phyloP scores from a whole-genome alignment of 2,329 filamentous ascomycete species.

The Leptographium wingfieldii region DNA sequence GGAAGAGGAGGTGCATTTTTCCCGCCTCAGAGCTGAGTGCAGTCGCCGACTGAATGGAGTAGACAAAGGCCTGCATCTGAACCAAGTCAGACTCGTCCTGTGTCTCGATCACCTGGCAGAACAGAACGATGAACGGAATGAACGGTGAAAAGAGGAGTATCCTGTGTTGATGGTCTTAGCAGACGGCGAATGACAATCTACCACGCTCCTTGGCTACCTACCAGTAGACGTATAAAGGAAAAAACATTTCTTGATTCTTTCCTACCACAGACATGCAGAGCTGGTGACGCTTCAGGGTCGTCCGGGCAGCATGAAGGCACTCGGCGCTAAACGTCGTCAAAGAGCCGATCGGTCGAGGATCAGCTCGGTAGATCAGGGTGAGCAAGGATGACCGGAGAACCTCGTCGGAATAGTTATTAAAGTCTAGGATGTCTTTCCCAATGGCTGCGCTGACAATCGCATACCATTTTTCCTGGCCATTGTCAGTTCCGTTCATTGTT shows the following conservation, averaged over 20 bases:
- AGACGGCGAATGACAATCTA: background rate
- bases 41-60: background rate
- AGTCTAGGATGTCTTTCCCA: background rate
- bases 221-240: background rate
- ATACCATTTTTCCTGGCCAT: background rate
- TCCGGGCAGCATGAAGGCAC: background rate
- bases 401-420: background rate
- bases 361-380: background rate
- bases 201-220: background rate
- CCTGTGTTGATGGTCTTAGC: background rate
- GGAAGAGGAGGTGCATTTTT: background rate
- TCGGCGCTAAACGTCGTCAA: background rate
- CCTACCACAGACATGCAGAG: background rate
- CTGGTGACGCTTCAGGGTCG: background rate
- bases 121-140: background rate
- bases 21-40: background rate
- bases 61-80: background rate
- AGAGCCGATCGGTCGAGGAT: background rate
- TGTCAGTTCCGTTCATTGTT: background rate
- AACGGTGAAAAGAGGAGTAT: background rate
- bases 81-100: background rate
- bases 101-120: background rate
- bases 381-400: background rate
- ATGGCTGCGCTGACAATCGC: background rate
- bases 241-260: background rate